Conservation (phyloP, 805 yeast species). For the Blastobotrys parvus region DNA sequence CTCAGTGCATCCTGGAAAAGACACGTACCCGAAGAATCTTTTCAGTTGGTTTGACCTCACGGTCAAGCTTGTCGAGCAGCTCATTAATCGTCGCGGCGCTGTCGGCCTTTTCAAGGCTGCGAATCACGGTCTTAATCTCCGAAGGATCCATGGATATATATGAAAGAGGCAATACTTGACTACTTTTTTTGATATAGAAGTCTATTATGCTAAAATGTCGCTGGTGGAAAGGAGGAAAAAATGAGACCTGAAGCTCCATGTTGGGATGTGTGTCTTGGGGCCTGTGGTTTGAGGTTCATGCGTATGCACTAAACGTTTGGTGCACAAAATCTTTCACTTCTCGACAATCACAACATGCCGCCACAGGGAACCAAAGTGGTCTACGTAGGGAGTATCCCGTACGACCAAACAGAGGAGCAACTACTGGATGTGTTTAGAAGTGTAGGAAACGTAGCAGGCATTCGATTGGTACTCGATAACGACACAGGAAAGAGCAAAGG, state of each 20-base stretch:
- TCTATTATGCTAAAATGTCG: not conserved
- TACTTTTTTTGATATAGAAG: too few relatives aligned
- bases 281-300: too few relatives aligned
- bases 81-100: conserved; percentile 58
- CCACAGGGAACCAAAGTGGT: conserved; percentile 34
- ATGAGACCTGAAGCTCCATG: not conserved
- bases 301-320: not conserved
- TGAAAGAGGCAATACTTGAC: too few relatives aligned
- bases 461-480: conserved; percentile 75
- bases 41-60: conserved; percentile 77
- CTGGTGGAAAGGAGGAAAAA: not conserved
- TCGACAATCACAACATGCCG: not conserved
- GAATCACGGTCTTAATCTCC: conserved; percentile 67
- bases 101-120: conserved; percentile 64
- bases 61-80: conserved; percentile 55
- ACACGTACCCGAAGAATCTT: conserved; percentile 53
- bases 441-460: conserved; percentile 76
- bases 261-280: too few relatives aligned
- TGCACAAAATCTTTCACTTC: not conserved
- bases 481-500: conserved; percentile 89
- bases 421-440: conserved; percentile 76
- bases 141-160: conserved; percentile 33
- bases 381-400: conserved; percentile 82
- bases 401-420: conserved; percentile 90
- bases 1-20: not conserved